phyloP scores from a whole-genome alignment of 148 eudicot species.

The Arctostaphylos glauca region DNA sequence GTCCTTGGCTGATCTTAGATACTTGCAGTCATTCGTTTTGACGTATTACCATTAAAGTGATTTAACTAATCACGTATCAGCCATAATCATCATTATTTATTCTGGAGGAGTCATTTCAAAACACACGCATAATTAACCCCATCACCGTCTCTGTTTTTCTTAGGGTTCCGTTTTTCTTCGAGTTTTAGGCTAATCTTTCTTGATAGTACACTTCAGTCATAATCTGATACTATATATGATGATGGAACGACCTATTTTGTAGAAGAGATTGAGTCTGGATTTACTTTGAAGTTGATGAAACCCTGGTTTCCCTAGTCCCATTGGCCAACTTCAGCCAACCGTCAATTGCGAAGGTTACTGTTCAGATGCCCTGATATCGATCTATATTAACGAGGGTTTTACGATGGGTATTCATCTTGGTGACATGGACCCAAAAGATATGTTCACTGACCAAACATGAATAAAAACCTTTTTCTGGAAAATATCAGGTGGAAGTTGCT shows the following conservation, averaged over 20 bases:
- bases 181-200: not conserved
- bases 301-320: not conserved
- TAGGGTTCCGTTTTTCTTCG: not conserved
- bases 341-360: not conserved
- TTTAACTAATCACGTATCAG: not conserved
- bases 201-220: not conserved
- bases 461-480: not conserved
- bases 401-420: not conserved
- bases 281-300: not conserved
- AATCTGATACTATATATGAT: not conserved
- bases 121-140: not conserved
- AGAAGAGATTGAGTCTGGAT: not conserved
- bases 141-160: not conserved
- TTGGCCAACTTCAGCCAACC: not conserved
- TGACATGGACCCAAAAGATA: not conserved
- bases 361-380: not conserved
- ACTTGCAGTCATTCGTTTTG: not conserved
- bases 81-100: not conserved
- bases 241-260: not conserved
- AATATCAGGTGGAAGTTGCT: not conserved
- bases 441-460: not conserved
- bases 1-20: not conserved
- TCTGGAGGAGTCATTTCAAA: not conserved
- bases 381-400: not conserved
- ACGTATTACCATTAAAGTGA: not conserved